Base-by-base conservation (phyloP, 1,139 yeast species). In the Saccharomyces hybrid region DNA sequence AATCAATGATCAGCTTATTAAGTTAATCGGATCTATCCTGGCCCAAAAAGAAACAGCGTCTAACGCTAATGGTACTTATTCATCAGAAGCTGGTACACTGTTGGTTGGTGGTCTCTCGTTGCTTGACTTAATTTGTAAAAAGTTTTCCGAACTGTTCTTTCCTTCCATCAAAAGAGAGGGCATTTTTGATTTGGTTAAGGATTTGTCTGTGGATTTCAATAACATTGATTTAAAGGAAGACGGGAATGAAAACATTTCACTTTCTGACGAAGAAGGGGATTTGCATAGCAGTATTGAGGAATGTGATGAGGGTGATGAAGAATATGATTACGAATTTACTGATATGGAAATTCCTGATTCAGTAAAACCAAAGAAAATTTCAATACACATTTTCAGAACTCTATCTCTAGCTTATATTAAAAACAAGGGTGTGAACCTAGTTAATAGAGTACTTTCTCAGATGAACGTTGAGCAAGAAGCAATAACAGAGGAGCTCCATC, bases 91-190 rank as follows among this genome's bases (percentile, higher is more conserved):
- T 0, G 74, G 73, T 49, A 68, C 75, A 11, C 67, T 83, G n/a
- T 70, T 83, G 1, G 72, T 78, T 23, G 83, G 84, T 3, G 78
- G 85, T 0, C 70, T 87, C 27, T 73, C 81, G 4, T 70, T 86
- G 25, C 75, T 82, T 82, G 0, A 68, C 69, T 4, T 76, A 77
- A 55, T 72, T 79, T 11, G 79, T 19, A 38, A 19, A 19, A 38
- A 38, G 19, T 38, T 38, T 19, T 6, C 46, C 1, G 49, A 46
- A 11, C 29, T 32, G 9, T 52, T 49, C 53, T 66, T 82, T 11
- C 64, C 70, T 0, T 75, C 76, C 5, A 82, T 89, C 58, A 86
- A 80, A 61, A 78, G 88, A 56, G 95, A 89, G 62, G 97, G 97
- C 0, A 72, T 86, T 9, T 74, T 78, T 16, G 91, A 87, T 63